Conservation (phyloP, 2,329 filamentous ascomycete species). For the Ophiostoma himal-ulmi region DNA sequence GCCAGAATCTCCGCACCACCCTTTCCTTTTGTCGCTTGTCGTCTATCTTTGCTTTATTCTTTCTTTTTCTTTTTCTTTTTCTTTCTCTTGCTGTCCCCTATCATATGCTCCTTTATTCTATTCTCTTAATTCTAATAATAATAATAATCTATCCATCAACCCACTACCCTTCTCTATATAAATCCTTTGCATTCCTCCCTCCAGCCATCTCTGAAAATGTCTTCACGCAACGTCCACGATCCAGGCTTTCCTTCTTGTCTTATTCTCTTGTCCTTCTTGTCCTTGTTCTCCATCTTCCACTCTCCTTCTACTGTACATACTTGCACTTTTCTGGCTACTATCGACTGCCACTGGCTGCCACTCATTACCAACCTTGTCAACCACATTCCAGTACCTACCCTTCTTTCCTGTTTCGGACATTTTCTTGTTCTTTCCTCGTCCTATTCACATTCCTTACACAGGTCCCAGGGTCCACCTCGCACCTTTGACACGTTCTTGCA, state of each 20-base stretch:
- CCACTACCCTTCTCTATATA: background rate
- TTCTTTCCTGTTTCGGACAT: background rate
- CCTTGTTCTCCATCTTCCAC: background rate
- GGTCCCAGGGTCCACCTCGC: background rate
- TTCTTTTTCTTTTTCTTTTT: background rate
- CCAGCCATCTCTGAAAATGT: background rate
- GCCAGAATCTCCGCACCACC: background rate
- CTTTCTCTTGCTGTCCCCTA: background rate
- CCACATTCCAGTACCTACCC: constrained; percentile 3
- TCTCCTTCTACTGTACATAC: background rate
- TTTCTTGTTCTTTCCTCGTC: background rate
- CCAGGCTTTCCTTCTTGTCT: background rate
- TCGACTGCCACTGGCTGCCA: background rate
- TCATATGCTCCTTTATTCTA: background rate
- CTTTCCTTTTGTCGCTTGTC: background rate
- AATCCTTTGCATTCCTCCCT: background rate
- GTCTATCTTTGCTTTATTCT: background rate
- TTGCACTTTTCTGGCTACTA: background rate
- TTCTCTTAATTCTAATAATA: background rate
- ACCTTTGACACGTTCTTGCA: background rate
- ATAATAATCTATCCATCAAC: background rate
- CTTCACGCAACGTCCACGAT: background rate
- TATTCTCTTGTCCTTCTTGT: background rate
- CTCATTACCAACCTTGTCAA: background rate
- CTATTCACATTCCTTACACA: constrained; percentile 13